Conservation (phyloP, 768 basidiomycete genomes). For the Russula griseocarnosa region DNA sequence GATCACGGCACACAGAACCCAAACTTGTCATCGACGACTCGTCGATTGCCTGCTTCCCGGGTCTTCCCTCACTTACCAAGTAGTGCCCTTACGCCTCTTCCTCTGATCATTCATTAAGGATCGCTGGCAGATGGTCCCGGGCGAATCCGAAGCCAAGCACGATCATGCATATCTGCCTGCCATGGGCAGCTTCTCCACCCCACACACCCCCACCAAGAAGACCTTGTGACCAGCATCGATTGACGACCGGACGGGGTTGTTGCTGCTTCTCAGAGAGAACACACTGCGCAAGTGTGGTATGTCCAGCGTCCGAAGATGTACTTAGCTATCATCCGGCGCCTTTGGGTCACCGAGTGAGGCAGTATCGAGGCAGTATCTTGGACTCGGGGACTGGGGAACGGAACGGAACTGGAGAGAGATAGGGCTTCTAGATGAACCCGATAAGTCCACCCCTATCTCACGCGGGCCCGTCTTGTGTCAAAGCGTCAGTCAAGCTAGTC, state of each 20-base stretch:
- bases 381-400: background rate
- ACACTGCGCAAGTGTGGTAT: conserved; percentile 1
- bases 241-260: background rate
- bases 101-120: background rate
- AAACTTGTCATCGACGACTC: background rate
- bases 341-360: conserved; percentile 6
- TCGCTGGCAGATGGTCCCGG: conserved; percentile 12
- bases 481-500: too few relatives aligned
- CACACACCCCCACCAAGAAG: background rate
- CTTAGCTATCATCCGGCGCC: background rate
- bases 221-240: conserved; percentile 26
- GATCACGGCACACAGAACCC: conserved; percentile 4
- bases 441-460: conserved; percentile 25
- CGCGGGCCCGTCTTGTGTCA: background rate
- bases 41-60: background rate
- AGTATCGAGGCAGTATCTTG: conserved; percentile 3
- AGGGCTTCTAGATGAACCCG: conserved; percentile 24
- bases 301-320: background rate
- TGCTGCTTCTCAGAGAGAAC: conserved; percentile 18
- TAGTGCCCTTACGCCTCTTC: background rate
- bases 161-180: background rate
- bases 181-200: background rate
- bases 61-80: background rate
- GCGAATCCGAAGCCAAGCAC: conserved; percentile 19
- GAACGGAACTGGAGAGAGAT: conserved; percentile 5